These are phyloP conservation scores for Penicillium antarcticum DNA, from an alignment of 495 filamentous ascomycete genomes.

Conservation along the genomic window DNA sequence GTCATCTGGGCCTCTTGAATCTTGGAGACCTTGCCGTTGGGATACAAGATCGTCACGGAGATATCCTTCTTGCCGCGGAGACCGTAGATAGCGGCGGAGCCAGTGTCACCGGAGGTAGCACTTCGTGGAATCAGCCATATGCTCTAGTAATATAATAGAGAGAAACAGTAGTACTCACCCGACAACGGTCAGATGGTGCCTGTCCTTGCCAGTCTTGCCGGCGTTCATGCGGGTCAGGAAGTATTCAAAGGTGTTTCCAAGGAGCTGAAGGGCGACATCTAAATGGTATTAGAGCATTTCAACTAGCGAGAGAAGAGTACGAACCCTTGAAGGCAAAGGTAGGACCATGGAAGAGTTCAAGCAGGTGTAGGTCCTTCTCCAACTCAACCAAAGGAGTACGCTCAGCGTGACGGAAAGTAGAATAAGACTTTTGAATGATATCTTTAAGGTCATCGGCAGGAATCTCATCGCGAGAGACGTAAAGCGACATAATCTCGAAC, in stretches of 20 bases:
- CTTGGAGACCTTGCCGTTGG: conserved; percentile 76
- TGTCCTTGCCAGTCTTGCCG: conserved; percentile 64
- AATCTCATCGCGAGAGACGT: conserved; percentile 80
- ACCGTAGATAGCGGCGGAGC: conserved; percentile 95
- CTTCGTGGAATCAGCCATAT: conserved; percentile 72
- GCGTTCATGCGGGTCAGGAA: conserved; percentile 81
- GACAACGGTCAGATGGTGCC: conserved; percentile 85
- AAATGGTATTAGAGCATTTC: background rate
- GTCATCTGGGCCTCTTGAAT: conserved; percentile 97
- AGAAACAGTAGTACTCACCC: conserved; percentile 19
- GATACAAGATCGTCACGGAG: conserved; percentile 83
- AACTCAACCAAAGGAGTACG: conserved; percentile 71
- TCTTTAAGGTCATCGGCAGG: conserved; percentile 71
- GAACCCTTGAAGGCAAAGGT: conserved; percentile 90
- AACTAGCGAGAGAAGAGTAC: background rate
- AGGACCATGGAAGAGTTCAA: conserved; percentile 97
- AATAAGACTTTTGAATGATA: conserved; percentile 78
- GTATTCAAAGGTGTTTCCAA: conserved; percentile 96
- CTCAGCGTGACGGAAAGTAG: conserved; percentile 75
- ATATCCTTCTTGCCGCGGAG: conserved; percentile 96
- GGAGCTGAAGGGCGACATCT: conserved; percentile 74
- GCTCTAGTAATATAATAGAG: too few species aligned
- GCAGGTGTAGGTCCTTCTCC: conserved; percentile 69
- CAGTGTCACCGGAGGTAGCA: conserved; percentile 92
- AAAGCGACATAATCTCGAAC: conserved; percentile 68